Conservation (phyloP, 108 stramenopile species). For the Nannochloropsis salina region DNA sequence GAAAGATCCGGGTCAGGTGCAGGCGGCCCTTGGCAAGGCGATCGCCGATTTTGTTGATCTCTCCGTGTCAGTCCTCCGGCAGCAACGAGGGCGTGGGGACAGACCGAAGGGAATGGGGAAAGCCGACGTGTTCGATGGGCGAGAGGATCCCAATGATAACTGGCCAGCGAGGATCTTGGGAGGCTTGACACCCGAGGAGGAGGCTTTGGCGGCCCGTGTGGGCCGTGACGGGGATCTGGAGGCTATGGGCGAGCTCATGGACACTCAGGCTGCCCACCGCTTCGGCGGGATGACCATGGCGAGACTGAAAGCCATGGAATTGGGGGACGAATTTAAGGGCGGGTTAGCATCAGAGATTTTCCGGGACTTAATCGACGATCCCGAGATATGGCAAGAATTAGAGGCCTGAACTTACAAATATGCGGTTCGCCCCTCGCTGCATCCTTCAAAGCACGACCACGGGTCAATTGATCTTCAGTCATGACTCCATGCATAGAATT, state of each 20-base stretch:
- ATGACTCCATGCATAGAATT: too few relatives aligned
- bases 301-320: not conserved
- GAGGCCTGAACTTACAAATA: too few relatives aligned
- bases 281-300: not conserved
- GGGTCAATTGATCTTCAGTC: too few relatives aligned
- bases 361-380: not conserved
- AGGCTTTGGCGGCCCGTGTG: not conserved
- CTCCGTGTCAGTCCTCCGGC: not conserved
- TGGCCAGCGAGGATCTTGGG: not conserved
- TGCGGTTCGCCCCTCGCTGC: too few relatives aligned
- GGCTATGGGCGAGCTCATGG: not conserved
- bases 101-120: not conserved
- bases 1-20: not conserved
- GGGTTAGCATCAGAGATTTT: not conserved
- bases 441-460: too few relatives aligned
- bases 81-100: not conserved
- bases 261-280: not conserved
- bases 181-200: slow-evolving; percentile 16
- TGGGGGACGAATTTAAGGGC: not conserved
- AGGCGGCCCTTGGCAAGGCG: not conserved
- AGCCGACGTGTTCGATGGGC: not conserved
- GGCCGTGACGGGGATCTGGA: not conserved
- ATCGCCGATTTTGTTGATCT: not conserved
- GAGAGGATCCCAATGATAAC: not conserved
- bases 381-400: not conserved